A percentile compares a stretch with the other conserved stretches of the same genome.
These are phyloP conservation scores for Xylaria flabelliformis DNA, from an alignment of 495 filamentous ascomycete species.

Conservation along the genomic window DNA sequence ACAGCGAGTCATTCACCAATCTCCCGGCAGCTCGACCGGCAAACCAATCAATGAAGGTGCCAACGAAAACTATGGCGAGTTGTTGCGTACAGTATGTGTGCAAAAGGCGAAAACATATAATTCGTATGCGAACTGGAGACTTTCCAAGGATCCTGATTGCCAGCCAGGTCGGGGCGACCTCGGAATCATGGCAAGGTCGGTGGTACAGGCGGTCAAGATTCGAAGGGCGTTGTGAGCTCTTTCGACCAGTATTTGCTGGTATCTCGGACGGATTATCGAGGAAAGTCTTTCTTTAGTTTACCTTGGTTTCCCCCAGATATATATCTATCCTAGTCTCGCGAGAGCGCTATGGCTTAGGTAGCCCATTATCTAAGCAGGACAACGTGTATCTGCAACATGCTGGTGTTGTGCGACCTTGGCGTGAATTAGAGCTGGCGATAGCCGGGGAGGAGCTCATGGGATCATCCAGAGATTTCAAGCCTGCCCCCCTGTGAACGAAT, in stretches of 20 bases:
- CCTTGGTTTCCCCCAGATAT: not conserved
- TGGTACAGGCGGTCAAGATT: not conserved
- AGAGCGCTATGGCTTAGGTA: conserved; percentile 6
- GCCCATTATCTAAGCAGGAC: conserved; percentile 27
- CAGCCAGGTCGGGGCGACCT: conserved; percentile 22
- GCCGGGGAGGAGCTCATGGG: conserved; percentile 24
- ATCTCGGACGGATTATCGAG: not conserved
- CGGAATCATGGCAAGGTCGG: not conserved
- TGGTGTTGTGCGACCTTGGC: conserved; percentile 24
- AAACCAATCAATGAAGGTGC: conserved; percentile 22
- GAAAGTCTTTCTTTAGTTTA: not conserved
- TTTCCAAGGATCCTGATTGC: conserved; percentile 14
- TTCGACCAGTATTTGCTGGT: not conserved
- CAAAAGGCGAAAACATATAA: not conserved
- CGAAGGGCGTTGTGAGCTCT: not conserved
- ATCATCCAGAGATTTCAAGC: conserved; percentile 28
- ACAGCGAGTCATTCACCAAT: conserved; percentile 32
- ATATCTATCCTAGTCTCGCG: conserved; percentile 5
- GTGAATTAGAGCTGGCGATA: conserved; percentile 4
- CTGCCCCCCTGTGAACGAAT: conserved; percentile 15
- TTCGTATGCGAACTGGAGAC: conserved; percentile 19
- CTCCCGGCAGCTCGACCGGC: conserved; percentile 28
- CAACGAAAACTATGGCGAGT: not conserved
- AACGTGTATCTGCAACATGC: conserved; percentile 20
- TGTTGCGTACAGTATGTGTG: conserved; percentile 17